Base-by-base conservation (phyloP, 768 basidiomycete species). In the Suillus spraguei region DNA sequence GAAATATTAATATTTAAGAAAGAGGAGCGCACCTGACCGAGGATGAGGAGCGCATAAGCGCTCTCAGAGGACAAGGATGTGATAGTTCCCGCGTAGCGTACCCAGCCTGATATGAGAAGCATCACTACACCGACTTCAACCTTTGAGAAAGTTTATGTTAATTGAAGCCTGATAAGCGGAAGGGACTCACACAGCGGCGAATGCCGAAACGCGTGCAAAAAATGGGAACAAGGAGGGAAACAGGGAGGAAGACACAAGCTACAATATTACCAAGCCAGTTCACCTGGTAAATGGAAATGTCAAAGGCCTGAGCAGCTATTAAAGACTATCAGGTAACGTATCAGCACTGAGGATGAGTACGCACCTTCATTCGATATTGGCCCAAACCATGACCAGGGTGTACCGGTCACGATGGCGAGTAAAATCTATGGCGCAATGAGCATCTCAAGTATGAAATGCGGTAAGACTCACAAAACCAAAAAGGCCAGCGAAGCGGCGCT, bases 371-470 rank as follows among this genome's bases (percentile, higher is more conserved):
- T 87, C 0, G 92, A 79, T 60, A 95, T 94, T 3, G 93, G 90
- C 4, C 92, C 92, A 69, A 94, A 95, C 92, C 92, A 95, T 4
- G 89, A 82, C 84, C 86, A 87, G 8, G 82, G 76, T 87, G 90
- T 85, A 7, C 84, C 91, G 2, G 82, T 78, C 13, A 87, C 81
- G 46, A 88, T 71, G 61, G 87, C 89, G 38, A 94, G 75, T 36
- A 89, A 36, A 11, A 89, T 78, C 91, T 91, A 60, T 3, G 14
- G 39, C 8, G 9, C 32, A 3, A 54, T 42, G 39, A 60, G 32
- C 1, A 39, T 20, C 11, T n/a, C 32, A 22, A 22, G 20, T 3
- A 38, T 3, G 17, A 39, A 20, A 24, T 39, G 9, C 22, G 16
- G 49, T 7, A 28, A n/a, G 33, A 53, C 52, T 65, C 64, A 89